Conservation (phyloP, 805 yeast genomes). For the Phaffomyces antillensis region DNA sequence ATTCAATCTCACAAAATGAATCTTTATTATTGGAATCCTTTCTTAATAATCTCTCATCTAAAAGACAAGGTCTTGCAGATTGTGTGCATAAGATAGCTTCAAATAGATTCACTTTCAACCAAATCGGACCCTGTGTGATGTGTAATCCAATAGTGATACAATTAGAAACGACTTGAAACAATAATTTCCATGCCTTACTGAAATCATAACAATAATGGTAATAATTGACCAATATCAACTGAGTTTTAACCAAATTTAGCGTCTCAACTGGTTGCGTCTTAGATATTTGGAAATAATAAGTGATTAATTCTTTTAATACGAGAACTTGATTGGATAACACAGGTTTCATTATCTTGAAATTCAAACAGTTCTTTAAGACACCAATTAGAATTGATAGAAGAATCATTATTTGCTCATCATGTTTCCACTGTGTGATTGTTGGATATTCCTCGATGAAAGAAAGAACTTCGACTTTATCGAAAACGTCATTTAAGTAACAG, state of each 20-base stretch:
- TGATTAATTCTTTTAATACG: constrained; percentile 3
- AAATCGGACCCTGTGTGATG: constrained; percentile 12
- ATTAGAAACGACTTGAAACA: constrained; percentile 18
- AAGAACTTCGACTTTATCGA: constrained; percentile 9
- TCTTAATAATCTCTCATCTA: constrained; percentile 9
- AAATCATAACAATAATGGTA: constrained; percentile 13
- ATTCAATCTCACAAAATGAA: constrained; percentile 13
- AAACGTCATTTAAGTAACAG: constrained; percentile 12
- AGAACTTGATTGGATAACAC: not conserved
- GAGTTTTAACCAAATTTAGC: constrained; percentile 12
- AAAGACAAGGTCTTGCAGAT: constrained; percentile 15
- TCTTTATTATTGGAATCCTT: constrained; percentile 3
- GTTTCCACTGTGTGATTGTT: constrained; percentile 5
- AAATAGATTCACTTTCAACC: constrained; percentile 16
- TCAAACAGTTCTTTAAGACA: constrained; percentile 10
- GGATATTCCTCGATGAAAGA: constrained; percentile 9
- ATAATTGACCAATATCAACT: constrained; percentile 14
- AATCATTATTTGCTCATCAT: constrained; percentile 18
- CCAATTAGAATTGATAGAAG: constrained; percentile 16
- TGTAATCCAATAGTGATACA: constrained; percentile 17
- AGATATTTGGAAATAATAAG: constrained; percentile 14
- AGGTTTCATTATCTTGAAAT: constrained; percentile 1
- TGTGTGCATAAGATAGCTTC: constrained; percentile 16
- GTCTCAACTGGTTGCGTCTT: constrained; percentile 14
- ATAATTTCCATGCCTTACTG: constrained; percentile 18